These are phyloP conservation scores for Paspalum notatum DNA, from an alignment of 176 grass and related monocot species.

Conservation along the genomic window DNA sequence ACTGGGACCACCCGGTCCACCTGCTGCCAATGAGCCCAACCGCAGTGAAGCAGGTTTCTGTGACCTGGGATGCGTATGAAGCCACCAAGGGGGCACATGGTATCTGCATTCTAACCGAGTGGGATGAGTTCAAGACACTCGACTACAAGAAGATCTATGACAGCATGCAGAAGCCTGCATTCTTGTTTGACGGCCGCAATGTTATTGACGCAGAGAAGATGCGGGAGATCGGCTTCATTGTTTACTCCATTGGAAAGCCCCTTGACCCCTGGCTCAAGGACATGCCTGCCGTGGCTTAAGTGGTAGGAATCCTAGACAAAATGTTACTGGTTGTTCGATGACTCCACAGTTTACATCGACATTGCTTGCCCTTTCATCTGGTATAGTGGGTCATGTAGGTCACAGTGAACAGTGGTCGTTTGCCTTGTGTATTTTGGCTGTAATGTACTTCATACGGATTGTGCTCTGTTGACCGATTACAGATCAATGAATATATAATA, in stretches of 20 bases:
- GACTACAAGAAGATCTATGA: slow-evolving; percentile 70
- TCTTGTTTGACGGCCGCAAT: slow-evolving; percentile 65
- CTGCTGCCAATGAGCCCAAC: slow-evolving; percentile 68
- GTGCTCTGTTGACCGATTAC: slow-evolving; percentile 15
- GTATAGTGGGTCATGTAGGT: slow-evolving; percentile 17
- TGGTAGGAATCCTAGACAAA: not conserved
- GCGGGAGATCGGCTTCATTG: slow-evolving; percentile 60
- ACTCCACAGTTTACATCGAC: not conserved
- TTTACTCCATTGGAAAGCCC: slow-evolving; percentile 69
- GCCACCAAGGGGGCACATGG: slow-evolving; percentile 64
- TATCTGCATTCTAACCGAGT: slow-evolving; percentile 71
- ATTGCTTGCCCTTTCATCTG: not conserved
- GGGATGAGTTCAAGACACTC: slow-evolving; percentile 66
- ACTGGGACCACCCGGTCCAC: slow-evolving; percentile 72
- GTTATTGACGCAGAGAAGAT: slow-evolving; percentile 55
- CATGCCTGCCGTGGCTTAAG: slow-evolving; percentile 64
- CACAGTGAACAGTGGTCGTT: slow-evolving; percentile 1
- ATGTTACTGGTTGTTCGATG: not conserved
- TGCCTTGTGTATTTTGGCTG: not conserved
- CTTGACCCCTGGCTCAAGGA: slow-evolving; percentile 72
- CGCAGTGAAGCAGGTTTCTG: slow-evolving; percentile 53
- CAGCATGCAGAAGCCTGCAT: slow-evolving; percentile 68
- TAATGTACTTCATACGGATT: slow-evolving; percentile 7
- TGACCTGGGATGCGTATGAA: slow-evolving; percentile 62
- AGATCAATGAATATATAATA: slow-evolving; percentile 37